These are phyloP conservation scores for Globisporangium heterothallicum DNA, from an alignment of 352 stramenopile species.

Conservation along the genomic window DNA sequence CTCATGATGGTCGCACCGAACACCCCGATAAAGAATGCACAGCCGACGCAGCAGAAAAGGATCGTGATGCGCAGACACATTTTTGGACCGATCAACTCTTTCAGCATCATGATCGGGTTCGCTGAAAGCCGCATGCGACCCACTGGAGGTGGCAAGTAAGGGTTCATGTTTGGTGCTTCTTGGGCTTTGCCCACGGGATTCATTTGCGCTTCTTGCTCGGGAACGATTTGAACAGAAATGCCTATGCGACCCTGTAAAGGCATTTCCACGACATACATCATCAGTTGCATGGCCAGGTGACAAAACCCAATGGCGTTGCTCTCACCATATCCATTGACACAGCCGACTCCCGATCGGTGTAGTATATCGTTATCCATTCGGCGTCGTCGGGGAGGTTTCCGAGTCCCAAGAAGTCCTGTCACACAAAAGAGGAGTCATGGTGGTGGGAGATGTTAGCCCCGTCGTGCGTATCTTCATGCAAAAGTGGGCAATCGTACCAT, in stretches of 20 bases:
- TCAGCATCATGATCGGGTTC: conserved; percentile 82
- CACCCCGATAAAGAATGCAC: conserved; percentile 50
- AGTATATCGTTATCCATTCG: conserved; percentile 74
- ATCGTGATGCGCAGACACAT: conserved; percentile 49
- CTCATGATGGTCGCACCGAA: conserved; percentile 79
- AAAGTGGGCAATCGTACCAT: too few relatives aligned
- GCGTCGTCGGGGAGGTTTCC: conserved; percentile 68
- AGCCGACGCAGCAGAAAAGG: conserved; percentile 50
- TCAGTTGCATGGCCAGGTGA: too few relatives aligned
- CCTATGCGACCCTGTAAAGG: conserved; percentile 40
- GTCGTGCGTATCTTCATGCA: too few relatives aligned
- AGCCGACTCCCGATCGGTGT: conserved; percentile 61
- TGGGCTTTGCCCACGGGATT: conserved; percentile 78
- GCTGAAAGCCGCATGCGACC: conserved; percentile 76
- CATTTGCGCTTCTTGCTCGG: conserved; percentile 67
- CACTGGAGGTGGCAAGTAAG: conserved; percentile 84
- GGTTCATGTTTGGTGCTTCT: conserved; percentile 86
- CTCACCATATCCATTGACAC: conserved; percentile 60
- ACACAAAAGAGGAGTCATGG: not conserved
- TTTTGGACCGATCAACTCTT: conserved; percentile 59
- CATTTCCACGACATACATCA: not conserved
- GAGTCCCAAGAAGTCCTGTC: conserved; percentile 69
- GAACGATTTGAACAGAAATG: conserved; percentile 76
- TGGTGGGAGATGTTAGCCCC: too few relatives aligned
- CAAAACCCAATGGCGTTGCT: not conserved